phyloP scores from a whole-genome alignment of 2,329 filamentous ascomycete species.

The Eutypella sp. region DNA sequence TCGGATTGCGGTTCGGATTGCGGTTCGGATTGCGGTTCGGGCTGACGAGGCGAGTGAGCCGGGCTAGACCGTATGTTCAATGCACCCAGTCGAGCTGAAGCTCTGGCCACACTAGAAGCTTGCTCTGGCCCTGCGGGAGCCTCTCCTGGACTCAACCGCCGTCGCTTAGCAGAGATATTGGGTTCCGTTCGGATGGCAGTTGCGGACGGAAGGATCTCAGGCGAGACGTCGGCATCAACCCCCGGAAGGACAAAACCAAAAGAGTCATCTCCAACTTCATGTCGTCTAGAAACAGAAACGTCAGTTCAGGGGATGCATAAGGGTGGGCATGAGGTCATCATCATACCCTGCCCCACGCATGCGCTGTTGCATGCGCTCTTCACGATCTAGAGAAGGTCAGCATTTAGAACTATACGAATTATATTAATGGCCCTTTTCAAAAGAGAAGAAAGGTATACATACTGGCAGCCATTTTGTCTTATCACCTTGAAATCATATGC shows the following conservation, averaged over 20 bases:
- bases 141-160: slow-evolving; percentile 27
- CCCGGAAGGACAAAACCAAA: slow-evolving; percentile 49
- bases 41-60: neutral
- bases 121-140: slow-evolving; percentile 10
- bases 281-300: slow-evolving; percentile 33
- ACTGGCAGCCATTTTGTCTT: slow-evolving; percentile 30
- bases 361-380: slow-evolving; percentile 59
- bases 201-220: slow-evolving; percentile 17
- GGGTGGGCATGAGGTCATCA: slow-evolving; percentile 3
- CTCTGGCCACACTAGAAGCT: slow-evolving; percentile 13
- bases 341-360: slow-evolving; percentile 61
- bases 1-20: neutral
- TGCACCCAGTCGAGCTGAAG: slow-evolving; percentile 13
- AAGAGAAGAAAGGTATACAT: slow-evolving; percentile 10
- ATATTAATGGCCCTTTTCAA: too few species aligned
- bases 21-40: neutral
- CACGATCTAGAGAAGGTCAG: slow-evolving; percentile 39
- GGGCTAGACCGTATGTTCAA: slow-evolving; percentile 2
- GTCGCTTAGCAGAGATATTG: slow-evolving; percentile 45
- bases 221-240: slow-evolving; percentile 18
- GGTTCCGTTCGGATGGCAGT: slow-evolving; percentile 35
- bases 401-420: slow-evolving; percentile 1
- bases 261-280: slow-evolving; percentile 55
- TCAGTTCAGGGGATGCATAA: slow-evolving; percentile 4
- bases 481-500: too few species aligned